Evolutionary conservation across 169 alveolate genomes (phyloP).

Genomic region (Cryptosporidium canis): DNA sequence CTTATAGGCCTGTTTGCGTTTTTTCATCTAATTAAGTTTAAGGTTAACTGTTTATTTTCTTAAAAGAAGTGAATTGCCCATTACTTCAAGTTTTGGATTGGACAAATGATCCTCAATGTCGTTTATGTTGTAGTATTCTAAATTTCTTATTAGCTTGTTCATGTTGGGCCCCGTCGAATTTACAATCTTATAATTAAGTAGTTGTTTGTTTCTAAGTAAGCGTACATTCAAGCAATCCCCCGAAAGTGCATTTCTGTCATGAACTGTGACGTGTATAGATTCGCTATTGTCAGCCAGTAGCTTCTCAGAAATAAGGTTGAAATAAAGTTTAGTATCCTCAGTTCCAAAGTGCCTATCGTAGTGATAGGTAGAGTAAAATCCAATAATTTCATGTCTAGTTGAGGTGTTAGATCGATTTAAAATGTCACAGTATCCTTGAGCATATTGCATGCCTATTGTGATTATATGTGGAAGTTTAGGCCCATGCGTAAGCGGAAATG

Average conservation of each 20-base stretch:
- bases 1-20: not conserved
- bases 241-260: not conserved
- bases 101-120: constrained; percentile 48
- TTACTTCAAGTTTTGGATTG: not conserved
- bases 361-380: not conserved
- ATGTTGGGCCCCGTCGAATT: not conserved
- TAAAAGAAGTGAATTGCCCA: not conserved
- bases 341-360: not conserved
- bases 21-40: not conserved
- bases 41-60: not conserved
- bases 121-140: not conserved
- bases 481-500: constrained; percentile 52
- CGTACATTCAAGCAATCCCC: not conserved
- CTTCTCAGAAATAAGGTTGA: constrained; percentile 3
- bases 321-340: not conserved
- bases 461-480: constrained; percentile 13
- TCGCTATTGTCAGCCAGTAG: not conserved
- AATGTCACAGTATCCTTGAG: constrained; percentile 14
- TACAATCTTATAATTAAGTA: not conserved
- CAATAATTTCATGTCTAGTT: constrained; percentile 2
- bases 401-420: not conserved
- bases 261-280: not conserved
- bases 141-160: not conserved
- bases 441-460: constrained; percentile 23
- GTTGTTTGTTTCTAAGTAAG: not conserved